phyloP scores from a whole-genome alignment of 352 stramenopile species.

The Phytophthora syringae region DNA sequence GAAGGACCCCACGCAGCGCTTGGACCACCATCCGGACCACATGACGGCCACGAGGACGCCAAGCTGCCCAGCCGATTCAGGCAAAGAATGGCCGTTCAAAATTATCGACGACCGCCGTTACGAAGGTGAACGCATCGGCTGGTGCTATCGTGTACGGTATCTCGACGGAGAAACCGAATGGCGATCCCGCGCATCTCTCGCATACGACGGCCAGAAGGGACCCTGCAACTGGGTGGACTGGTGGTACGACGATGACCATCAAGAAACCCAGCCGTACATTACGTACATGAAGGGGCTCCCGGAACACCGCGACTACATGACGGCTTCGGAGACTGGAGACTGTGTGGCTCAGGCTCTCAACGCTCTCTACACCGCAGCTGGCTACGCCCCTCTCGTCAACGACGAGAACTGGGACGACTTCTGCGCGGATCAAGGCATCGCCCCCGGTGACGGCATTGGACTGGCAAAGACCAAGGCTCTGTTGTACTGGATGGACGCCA shows the following conservation, averaged over 20 bases:
- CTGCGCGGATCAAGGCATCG: background rate
- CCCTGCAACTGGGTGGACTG: background rate
- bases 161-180: background rate
- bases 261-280: background rate
- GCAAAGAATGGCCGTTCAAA: background rate
- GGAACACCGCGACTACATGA: background rate
- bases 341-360: background rate
- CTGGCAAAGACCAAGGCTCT: background rate
- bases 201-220: background rate
- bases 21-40: background rate
- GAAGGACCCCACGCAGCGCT: no score
- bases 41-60: background rate
- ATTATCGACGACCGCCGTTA: background rate
- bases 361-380: background rate
- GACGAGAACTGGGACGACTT: background rate
- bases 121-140: no score
- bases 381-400: background rate
- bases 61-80: no score
- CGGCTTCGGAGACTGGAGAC: background rate
- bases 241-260: background rate
- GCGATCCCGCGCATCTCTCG: background rate
- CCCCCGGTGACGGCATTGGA: background rate
- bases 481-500: background rate
- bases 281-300: background rate
- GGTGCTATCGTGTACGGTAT: background rate